Evolutionary conservation across 805 yeast genomes (phyloP).

Genomic region (Candida michaelii): DNA sequence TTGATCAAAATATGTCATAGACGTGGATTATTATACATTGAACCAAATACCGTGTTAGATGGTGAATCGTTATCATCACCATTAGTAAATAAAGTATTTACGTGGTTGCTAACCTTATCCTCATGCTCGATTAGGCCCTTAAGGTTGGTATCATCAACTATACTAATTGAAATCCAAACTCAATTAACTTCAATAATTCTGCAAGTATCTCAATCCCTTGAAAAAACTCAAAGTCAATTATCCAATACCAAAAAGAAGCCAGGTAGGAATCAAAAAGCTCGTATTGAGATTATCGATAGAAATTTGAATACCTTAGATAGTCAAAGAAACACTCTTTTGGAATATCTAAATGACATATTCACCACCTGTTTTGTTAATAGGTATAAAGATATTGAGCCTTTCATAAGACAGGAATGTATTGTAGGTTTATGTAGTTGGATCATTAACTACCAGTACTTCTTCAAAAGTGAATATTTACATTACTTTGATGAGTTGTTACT

Average conservation of each 20-base stretch:
- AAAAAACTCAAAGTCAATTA: constrained; percentile 47
- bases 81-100: constrained; percentile 55
- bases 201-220: constrained; percentile 32
- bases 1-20: constrained; percentile 57
- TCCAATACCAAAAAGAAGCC: constrained; percentile 20
- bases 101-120: constrained; percentile 77
- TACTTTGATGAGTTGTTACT: constrained; percentile 72
- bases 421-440: constrained; percentile 68
- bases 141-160: constrained; percentile 62
- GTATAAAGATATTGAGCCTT: constrained; percentile 75
- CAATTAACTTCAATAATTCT: constrained; percentile 53
- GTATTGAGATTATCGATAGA: constrained; percentile 40
- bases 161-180: constrained; percentile 60
- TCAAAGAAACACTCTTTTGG: constrained; percentile 54
- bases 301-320: constrained; percentile 19
- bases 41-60: constrained; percentile 2
- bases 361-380: constrained; percentile 70
- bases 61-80: constrained; percentile 31
- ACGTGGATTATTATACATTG: constrained; percentile 54
- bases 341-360: constrained; percentile 62
- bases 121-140: constrained; percentile 69
- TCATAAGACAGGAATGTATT: constrained; percentile 70
- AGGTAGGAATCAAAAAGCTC: constrained; percentile 45
- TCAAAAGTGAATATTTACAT: constrained; percentile 65
- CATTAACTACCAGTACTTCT: constrained; percentile 64